Conservation (phyloP, 169 alveolate genomes). For the Miamiensis avidus region DNA sequence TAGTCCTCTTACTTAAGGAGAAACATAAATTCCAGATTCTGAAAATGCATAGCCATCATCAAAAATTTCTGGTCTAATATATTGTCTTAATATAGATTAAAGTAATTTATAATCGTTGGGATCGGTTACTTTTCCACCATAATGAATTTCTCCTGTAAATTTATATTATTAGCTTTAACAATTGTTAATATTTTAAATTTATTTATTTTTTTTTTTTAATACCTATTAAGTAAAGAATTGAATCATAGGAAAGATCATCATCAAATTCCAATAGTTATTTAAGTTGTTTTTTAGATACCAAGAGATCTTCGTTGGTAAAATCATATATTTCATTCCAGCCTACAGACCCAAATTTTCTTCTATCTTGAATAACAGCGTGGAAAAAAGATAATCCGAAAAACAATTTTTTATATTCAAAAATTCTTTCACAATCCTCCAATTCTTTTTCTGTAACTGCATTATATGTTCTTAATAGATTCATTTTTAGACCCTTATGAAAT, state of each 20-base stretch:
- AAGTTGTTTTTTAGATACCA: constrained; percentile 85
- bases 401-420: constrained; percentile 87
- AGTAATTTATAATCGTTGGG: constrained; percentile 89
- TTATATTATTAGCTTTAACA: too few relatives aligned
- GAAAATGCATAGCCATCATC: constrained; percentile 75
- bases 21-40: constrained; percentile 86
- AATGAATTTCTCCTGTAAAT: constrained; percentile 91
- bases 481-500: constrained; percentile 89
- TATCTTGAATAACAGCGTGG: constrained; percentile 95
- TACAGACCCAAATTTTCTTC: constrained; percentile 93
- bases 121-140: constrained; percentile 95
- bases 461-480: constrained; percentile 85
- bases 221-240: constrained; percentile 88
- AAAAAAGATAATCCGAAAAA: constrained; percentile 93
- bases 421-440: constrained; percentile 84
- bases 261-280: constrained; percentile 87
- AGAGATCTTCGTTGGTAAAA: constrained; percentile 89
- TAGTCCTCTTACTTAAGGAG: constrained; percentile 87
- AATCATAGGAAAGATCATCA: constrained; percentile 89
- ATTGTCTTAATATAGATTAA: constrained; percentile 68
- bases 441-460: constrained; percentile 82
- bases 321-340: constrained; percentile 94
- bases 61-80: constrained; percentile 66
- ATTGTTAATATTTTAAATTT: too few relatives aligned
- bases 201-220: too few relatives aligned